Conservation (phyloP, 257 asterid genomes). For the Marsdenia floribunda region DNA sequence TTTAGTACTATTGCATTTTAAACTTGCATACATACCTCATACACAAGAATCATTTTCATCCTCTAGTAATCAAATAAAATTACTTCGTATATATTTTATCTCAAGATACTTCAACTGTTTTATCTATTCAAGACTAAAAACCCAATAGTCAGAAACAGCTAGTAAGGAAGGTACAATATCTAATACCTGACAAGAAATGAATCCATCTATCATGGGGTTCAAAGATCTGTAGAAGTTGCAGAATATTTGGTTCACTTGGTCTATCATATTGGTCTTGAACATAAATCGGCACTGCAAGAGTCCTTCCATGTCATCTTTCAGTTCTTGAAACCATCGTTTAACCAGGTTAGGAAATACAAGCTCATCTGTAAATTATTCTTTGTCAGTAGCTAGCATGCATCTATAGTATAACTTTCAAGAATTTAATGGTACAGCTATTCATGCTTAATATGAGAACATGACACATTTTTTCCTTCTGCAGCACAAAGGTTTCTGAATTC, state of each 20-base stretch:
- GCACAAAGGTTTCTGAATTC: background rate
- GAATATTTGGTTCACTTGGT: constrained; percentile 54
- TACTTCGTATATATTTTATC: background rate
- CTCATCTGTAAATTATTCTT: constrained; percentile 46
- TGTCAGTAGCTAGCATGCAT: constrained; percentile 14
- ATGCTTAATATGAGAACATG: background rate
- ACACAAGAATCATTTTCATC: background rate
- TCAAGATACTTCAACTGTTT: background rate
- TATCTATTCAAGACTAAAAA: background rate
- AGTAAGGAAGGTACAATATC: background rate
- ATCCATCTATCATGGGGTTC: constrained; percentile 53
- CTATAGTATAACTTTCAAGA: background rate
- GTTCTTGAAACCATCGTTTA: constrained; percentile 73
- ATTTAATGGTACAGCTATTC: background rate
- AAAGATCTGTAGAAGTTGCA: constrained; percentile 62
- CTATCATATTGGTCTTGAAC: constrained; percentile 55
- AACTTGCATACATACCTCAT: background rate
- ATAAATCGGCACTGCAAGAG: constrained; percentile 60
- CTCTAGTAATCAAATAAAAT: background rate
- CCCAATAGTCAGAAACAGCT: background rate
- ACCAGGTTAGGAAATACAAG: constrained; percentile 54
- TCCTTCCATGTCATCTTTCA: constrained; percentile 54
- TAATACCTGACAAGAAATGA: constrained; percentile 67
- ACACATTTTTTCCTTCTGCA: background rate
- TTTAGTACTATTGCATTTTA: background rate